Conservation (phyloP, 1,284 basidiomycete species). For the Papiliotrema nemorosa region DNA sequence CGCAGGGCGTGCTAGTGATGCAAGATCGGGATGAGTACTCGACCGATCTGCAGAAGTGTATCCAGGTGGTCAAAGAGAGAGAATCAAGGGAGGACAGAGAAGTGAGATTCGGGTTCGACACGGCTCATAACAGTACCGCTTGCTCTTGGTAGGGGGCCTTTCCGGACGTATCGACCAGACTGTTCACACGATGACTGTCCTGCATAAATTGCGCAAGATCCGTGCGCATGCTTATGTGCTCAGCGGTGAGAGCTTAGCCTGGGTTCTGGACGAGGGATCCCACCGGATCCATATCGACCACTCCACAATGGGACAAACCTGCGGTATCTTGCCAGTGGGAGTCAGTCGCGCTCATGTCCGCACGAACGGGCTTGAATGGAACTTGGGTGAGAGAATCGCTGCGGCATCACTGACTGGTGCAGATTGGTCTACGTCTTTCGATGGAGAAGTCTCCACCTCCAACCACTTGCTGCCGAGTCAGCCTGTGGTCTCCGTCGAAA, state of each 20-base stretch:
- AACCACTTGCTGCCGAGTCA: constrained; percentile 75
- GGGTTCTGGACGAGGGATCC: constrained; percentile 80
- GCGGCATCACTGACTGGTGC: not conserved
- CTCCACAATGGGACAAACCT: constrained; percentile 72
- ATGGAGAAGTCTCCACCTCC: constrained; percentile 81
- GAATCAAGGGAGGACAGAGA: constrained; percentile 40
- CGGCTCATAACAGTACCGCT: constrained; percentile 54
- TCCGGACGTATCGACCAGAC: constrained; percentile 92
- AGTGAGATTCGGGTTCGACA: constrained; percentile 1
- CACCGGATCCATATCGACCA: constrained; percentile 75
- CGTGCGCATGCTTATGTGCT: constrained; percentile 67
- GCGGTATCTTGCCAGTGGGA: constrained; percentile 88
- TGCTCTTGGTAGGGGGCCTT: constrained; percentile 83
- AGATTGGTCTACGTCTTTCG: constrained; percentile 27
- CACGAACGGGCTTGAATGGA: constrained; percentile 85
- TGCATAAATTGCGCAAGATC: constrained; percentile 72
- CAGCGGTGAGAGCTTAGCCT: constrained; percentile 82
- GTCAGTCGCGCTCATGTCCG: constrained; percentile 68
- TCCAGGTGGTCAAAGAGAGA: constrained; percentile 58
- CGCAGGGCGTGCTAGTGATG: constrained; percentile 54
- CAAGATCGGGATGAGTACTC: constrained; percentile 73
- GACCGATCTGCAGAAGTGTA: constrained; percentile 93
- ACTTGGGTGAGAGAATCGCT: constrained; percentile 61
- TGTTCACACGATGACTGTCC: constrained; percentile 77
- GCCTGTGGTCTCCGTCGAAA: constrained; percentile 57